phyloP scores from a whole-genome alignment of 2,329 filamentous ascomycete genomes.

The Cytospora piceicola region DNA sequence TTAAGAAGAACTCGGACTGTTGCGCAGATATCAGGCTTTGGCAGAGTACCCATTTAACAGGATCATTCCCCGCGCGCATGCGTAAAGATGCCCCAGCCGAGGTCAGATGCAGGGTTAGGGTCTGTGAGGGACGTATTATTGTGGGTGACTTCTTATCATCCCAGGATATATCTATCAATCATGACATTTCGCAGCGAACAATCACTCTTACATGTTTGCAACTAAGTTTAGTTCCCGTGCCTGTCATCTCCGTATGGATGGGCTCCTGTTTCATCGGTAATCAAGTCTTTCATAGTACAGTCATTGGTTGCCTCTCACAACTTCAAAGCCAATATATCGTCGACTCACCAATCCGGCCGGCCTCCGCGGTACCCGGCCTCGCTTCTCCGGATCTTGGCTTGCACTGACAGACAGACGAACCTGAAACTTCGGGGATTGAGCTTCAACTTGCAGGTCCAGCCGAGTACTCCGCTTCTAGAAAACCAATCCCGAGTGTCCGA shows the following conservation, averaged over 20 bases:
- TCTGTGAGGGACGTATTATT: background rate
- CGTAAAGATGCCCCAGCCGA: background rate
- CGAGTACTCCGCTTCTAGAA: background rate
- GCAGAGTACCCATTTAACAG: background rate
- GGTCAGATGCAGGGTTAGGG: background rate
- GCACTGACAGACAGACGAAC: no score
- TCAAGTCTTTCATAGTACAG: no score
- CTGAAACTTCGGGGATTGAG: background rate
- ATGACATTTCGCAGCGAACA: no score
- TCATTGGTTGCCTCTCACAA: background rate
- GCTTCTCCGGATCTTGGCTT: background rate
- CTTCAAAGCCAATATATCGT: background rate
- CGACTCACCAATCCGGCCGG: background rate
- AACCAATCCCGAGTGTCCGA: background rate
- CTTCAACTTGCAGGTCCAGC: constrained; percentile 1
- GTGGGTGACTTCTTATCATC: background rate
- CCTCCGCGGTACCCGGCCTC: background rate
- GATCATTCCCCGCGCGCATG: background rate
- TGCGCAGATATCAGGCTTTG: background rate
- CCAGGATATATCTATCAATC: background rate
- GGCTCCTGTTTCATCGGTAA: no score
- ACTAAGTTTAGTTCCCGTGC: no score
- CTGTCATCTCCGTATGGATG: no score
- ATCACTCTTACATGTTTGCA: no score
- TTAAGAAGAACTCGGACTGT: background rate